These are phyloP conservation scores for Coelastrella sp. DNA, from an alignment of 139 green algal genomes.

Conservation along the genomic window DNA sequence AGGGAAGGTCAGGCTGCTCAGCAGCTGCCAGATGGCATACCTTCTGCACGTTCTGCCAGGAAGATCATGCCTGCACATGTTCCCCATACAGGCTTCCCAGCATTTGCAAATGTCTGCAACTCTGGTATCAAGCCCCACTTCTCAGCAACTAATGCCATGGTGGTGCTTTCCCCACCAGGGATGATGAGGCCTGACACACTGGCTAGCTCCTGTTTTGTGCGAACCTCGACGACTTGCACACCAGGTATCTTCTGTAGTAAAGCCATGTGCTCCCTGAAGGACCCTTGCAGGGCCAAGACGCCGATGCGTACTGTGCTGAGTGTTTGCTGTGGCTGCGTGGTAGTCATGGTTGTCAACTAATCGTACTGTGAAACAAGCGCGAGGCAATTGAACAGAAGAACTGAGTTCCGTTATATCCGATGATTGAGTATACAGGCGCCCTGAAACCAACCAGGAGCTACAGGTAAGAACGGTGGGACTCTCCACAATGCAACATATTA, in stretches of 20 bases:
- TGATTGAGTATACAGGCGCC: background rate
- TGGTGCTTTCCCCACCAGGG: conserved; percentile 94
- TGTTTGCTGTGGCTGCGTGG: conserved; percentile 15
- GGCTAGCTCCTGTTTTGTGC: conserved; percentile 84
- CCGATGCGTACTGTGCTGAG: conserved; percentile 44
- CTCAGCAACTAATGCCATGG: conserved; percentile 92
- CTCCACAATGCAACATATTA: too few relatives aligned
- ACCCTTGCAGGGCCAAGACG: conserved; percentile 94
- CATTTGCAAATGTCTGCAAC: conserved; percentile 76
- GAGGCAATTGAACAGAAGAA: too few relatives aligned
- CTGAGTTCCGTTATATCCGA: too few relatives aligned
- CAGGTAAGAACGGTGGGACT: too few relatives aligned
- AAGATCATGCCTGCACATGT: conserved; percentile 99
- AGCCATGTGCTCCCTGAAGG: conserved; percentile 91
- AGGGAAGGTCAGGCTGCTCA: background rate
- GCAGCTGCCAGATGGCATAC: conserved; percentile 46
- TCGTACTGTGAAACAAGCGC: too few relatives aligned
- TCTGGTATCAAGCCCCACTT: conserved; percentile 87
- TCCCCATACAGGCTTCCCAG: conserved; percentile 91
- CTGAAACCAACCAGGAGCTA: too few relatives aligned
- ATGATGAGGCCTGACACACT: conserved; percentile 90
- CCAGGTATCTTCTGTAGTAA: conserved; percentile 68
- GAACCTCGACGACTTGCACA: conserved; percentile 87
- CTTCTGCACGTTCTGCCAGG: conserved; percentile 84
- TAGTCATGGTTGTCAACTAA: conserved; percentile 11